Evolutionary conservation across 2,329 filamentous ascomycete species (phyloP), one percentile per base, ranked within the genome.

Genomic region (Cladobotryum protrusum): DNA sequence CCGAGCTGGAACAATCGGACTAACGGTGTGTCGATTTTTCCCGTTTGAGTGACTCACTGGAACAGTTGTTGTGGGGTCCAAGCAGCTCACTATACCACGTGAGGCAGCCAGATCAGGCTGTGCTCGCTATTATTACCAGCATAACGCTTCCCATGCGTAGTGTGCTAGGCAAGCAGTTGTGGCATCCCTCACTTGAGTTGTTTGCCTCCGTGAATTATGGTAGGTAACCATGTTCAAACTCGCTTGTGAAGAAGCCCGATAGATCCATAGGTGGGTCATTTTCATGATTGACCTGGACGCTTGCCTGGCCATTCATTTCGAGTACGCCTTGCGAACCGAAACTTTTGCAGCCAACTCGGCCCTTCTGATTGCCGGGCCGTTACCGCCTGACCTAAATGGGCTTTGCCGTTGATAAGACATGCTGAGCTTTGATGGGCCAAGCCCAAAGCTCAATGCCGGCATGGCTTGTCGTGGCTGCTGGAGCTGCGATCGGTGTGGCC

Each of bases 71-170:
- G 24, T 29, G 24, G 35, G 35, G 35, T 37, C 35, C 6, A 37
- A n/a, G 12, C 35, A 42, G n/a, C 17, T 20, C 43, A 18, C 17
- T 15, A 14, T 29, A 32, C 20, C 46, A 52, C 50, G 47, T 49
- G 47, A 47, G 50, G 47, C 50, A 45, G 45, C 45, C 50, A 48
- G 32, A 35, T 51, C 59, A 63, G 54, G 59, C 61, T 64, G 57
- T 56, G 57, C 57, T 47, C 20, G 42, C 46, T 43, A 45, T 34
- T 40, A 45, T 42, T 45, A 42, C 32, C 34, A 43, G 15, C 47
- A 45, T 52, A 45, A 45, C 46, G 33, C 40, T 32, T 29, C 20
- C 15, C 19, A 34, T n/a, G 46, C 49, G 47, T 42, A 18, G 14
- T 17, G 29, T 42, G 15, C 37, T 43, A 49, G 50, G 50, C 46